Conservation (phyloP, 768 basidiomycete species). For the Kwoniella mangroviensis region DNA sequence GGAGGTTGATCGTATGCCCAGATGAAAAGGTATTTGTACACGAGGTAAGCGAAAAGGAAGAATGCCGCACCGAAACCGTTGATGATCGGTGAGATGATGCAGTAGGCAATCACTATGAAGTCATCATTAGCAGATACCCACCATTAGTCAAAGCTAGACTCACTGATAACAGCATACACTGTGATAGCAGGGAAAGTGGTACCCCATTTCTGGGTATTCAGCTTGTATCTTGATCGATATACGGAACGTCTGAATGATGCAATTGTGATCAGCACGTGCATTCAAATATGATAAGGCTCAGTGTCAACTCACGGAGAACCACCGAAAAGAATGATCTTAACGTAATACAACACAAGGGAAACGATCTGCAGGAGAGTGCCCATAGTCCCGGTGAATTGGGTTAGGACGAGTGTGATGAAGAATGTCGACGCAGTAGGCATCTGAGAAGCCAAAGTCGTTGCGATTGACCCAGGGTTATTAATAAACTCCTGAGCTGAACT, state of each 20-base stretch:
- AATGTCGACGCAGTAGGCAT: slow-evolving; percentile 65
- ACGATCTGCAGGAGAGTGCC: slow-evolving; percentile 81
- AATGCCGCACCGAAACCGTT: slow-evolving; percentile 82
- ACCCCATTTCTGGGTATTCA: slow-evolving; percentile 74
- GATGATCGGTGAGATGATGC: slow-evolving; percentile 88
- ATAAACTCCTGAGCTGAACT: slow-evolving; percentile 69
- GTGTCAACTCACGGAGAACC: slow-evolving; percentile 64
- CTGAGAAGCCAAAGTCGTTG: slow-evolving; percentile 73
- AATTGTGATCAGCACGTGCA: slow-evolving; percentile 61
- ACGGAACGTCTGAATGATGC: slow-evolving; percentile 61
- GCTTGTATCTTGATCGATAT: slow-evolving; percentile 78
- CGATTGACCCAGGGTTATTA: slow-evolving; percentile 71
- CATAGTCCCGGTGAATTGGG: slow-evolving; percentile 69
- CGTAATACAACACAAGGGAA: slow-evolving; percentile 79
- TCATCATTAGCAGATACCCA: background rate
- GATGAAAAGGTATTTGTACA: slow-evolving; percentile 82
- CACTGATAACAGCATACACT: slow-evolving; percentile 80
- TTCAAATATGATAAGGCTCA: no score
- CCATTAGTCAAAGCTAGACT: slow-evolving; percentile 45
- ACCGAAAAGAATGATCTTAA: slow-evolving; percentile 83
- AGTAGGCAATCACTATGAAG: slow-evolving; percentile 63
- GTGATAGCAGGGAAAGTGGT: slow-evolving; percentile 71
- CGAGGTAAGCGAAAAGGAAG: slow-evolving; percentile 80
- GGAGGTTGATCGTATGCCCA: slow-evolving; percentile 73
- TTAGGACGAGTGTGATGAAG: slow-evolving; percentile 63